Base-by-base conservation (phyloP, 75 land plant species). In the Cupressus sempervirens region DNA sequence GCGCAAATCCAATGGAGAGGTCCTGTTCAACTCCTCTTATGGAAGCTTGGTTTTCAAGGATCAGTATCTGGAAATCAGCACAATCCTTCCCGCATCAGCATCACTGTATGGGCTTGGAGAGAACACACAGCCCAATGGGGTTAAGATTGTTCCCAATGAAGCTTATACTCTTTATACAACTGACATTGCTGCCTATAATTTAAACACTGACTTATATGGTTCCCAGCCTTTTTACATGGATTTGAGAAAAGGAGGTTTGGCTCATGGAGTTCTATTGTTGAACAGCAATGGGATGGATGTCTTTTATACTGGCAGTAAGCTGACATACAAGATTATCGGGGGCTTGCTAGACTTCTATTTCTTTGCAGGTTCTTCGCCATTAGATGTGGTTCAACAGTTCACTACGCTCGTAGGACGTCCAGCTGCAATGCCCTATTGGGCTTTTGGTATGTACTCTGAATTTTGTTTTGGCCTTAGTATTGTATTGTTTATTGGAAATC, bases 261-360 rank as follows among this genome's bases (percentile, higher is more conserved):
- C 93, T 72, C 98, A 97, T 86, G 98, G 89, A 2, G 99, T 95
- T 75, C 88, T 97, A 84, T 80, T 97, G 83, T 85, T 97, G 56
- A 97, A 97, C 86, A 97, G 98, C 89, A 97, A 97, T 88, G 99
- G 94, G 58, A 97, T 97, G 98, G 98, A 97, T 81, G 91, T 97
- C 12, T 72, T 89, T 80, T 97, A 97, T 84, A 87, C 84, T 29
- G 94, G 91, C 12, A 87, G 62, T 72, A 92, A 88, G 1, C 84
- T 95, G 88, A 95, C 98, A 11, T 97, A 91, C 77, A 94, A 94
- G 85, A 87, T 94, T 0, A 94, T 94, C 85, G 98, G 98, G 2
- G 99, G 99, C 29, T 93, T 96, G 14, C 84, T 97, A 14, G 99
- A 95, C 83, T 97, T 97, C 82, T 96, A 97, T 85, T 97, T 97